Evolutionary conservation across 2,329 filamentous ascomycete species (phyloP), one percentile per base, ranked within the genome.

Genomic region (Fusarium haematococcum): DNA sequence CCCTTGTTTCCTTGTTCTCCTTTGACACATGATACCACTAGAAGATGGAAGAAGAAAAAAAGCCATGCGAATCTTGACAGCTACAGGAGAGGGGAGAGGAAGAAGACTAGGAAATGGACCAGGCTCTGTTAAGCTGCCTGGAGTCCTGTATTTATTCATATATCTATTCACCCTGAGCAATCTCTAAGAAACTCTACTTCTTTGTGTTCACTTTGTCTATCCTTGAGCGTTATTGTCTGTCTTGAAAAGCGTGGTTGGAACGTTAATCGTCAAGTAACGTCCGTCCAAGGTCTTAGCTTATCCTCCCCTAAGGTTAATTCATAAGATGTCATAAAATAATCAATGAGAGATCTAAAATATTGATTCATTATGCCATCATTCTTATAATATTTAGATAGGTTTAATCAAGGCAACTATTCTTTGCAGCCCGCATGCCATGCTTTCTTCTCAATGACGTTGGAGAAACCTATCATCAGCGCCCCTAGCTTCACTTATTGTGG

Each of bases 11-110:
- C 63, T 66, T 59, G 68, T 71, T 65, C 48, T 74, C 67, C 71
- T 74, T 71, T 69, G 66, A 75, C 68, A 73, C 70, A 79, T 79
- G 78, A 80, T 80, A 80, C 79, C 78, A 79, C 78, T 79, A 79
- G 75, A 78, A 74, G 73, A 71, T 70, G 70, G 70, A 78, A 71
- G 68, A 74, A 77, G 71, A 70, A 75, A 68, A 76, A 74, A 68
- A 58, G 77, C 68, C 69, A 67, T 59, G 70, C 65, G 70, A 73
- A 73, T 71, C 70, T 65, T 72, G 67, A 69, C 61, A 70, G 50
- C 61, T 71, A 68, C 66, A 68, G 67, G 68, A 68, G 63, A 67
- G 63, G 62, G 65, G 66, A 56, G 39, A 48, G 35, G 32, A 60
- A 35, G 32, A 60, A 56, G 62, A 70, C 58, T 33, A 56, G 61